Evolutionary conservation across 1,284 basidiomycete species (phyloP).

Genomic region (Violaceomyces palustris): DNA sequence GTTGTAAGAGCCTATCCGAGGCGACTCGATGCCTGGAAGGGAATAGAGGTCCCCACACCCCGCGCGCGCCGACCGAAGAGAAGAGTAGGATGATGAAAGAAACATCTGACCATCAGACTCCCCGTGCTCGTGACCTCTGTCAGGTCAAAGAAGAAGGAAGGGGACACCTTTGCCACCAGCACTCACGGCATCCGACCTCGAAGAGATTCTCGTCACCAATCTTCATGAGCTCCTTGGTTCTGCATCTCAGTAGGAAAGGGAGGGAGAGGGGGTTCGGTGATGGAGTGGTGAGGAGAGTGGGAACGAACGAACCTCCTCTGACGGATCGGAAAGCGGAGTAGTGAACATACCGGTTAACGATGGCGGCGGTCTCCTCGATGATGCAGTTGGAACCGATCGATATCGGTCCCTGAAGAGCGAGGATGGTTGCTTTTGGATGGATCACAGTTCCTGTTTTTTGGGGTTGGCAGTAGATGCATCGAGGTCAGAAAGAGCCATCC

Average conservation of each 20-base stretch:
- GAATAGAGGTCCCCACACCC: constrained; percentile 5
- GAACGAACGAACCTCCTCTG: no score
- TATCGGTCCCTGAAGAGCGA: constrained; percentile 79
- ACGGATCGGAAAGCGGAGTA: no score
- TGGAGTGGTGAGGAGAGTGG: neutral
- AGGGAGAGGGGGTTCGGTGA: neutral
- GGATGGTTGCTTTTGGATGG: constrained; percentile 87
- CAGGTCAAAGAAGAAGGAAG: no score
- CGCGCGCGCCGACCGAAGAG: no score
- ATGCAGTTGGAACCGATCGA: constrained; percentile 81
- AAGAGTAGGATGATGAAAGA: no score
- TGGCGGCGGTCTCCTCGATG: constrained; percentile 80
- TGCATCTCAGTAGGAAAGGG: constrained; percentile 1
- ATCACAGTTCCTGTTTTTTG: constrained; percentile 64
- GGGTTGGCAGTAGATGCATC: no score
- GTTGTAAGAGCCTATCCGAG: constrained; percentile 75
- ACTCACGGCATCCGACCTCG: constrained; percentile 81
- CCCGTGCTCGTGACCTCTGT: no score
- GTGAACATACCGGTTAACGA: constrained; percentile 69
- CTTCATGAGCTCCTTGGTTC: constrained; percentile 60
- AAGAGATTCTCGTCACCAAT: constrained; percentile 90
- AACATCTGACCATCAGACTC: no score
- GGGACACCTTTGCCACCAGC: no score
- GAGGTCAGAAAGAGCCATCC: neutral
- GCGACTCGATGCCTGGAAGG: constrained; percentile 63